Evolutionary conservation across 129 eudicot genomes (phyloP), one percentile per base, ranked within the genome.

Genomic region (Escallonia herrerae): DNA sequence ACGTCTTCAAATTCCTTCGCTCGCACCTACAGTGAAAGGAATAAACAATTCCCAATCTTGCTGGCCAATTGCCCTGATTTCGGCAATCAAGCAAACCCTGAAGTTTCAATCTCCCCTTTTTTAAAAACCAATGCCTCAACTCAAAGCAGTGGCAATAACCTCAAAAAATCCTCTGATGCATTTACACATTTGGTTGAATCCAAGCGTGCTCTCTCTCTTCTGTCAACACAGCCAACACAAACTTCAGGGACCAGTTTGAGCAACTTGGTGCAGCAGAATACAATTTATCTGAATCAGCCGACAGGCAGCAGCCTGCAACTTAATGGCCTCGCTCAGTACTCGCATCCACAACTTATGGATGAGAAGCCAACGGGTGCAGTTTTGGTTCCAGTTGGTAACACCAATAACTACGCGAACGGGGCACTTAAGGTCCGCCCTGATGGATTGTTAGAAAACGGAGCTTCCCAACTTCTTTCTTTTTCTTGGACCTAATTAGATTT

Each of bases 161-260:
- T 50, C 14, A 33, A 56, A 15, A 45, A 7, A 56, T 43, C 62
- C 40, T 14, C 44, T 7, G n/a, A 67, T 56, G 37, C 43, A 54
- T 67, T 56, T 50, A 44, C 54, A 56, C 56, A 43, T 50, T 42
- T 53, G 61, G 63, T 56, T 5, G 44, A 67, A 15, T 56, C 72
- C 64, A 56, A 58, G 39, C 40, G 72, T 67, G 72, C 72, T 67
- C 72, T 44, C 72, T 67, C 72, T 67, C 72, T 67, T 67, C 72
- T 67, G 72, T 67, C 72, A 67, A 15, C 72, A 15, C 22, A 37
- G 41, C 56, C 8, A 43, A 56, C 11, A 44, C 64, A 44, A 56
- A 8, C 55, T 6, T 2, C 8, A 6, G 48, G 22, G 44, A 52
- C 48, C 6, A 15, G 58, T 8, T 40, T 15, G 52, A 55, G 38